These are phyloP conservation scores for Olyra latifolia DNA, from an alignment of 176 grass and related monocot genomes.

Conservation along the genomic window DNA sequence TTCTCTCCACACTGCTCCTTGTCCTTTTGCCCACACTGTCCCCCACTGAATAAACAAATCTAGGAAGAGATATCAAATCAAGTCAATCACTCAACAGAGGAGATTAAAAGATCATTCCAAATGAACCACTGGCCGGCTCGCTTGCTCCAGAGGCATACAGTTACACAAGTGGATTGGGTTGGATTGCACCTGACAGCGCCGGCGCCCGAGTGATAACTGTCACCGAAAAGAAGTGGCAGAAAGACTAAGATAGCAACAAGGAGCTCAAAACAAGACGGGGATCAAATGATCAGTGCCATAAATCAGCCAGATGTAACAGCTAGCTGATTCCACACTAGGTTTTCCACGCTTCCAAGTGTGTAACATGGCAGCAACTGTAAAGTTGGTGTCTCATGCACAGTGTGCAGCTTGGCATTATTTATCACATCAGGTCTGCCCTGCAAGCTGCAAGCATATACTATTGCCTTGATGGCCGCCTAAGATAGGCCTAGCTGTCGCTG, in stretches of 20 bases:
- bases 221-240: background rate
- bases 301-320: background rate
- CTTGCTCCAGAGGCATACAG: background rate
- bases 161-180: background rate
- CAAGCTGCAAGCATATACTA: background rate
- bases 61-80: background rate
- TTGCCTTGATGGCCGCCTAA: constrained; percentile 1
- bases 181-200: background rate
- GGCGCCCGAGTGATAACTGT: background rate
- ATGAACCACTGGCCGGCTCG: background rate
- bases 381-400: background rate
- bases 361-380: background rate
- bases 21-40: background rate
- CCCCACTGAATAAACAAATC: background rate
- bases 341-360: background rate
- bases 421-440: background rate
- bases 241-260: background rate
- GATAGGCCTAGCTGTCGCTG: constrained; percentile 3
- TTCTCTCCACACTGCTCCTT: background rate
- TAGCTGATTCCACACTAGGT: background rate
- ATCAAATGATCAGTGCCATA: background rate
- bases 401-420: constrained; percentile 19
- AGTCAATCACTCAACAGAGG: background rate
- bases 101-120: background rate
- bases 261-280: background rate